These are phyloP conservation scores for Limnomonas spitsbergensis DNA, from an alignment of 139 green algal genomes.

Conservation along the genomic window DNA sequence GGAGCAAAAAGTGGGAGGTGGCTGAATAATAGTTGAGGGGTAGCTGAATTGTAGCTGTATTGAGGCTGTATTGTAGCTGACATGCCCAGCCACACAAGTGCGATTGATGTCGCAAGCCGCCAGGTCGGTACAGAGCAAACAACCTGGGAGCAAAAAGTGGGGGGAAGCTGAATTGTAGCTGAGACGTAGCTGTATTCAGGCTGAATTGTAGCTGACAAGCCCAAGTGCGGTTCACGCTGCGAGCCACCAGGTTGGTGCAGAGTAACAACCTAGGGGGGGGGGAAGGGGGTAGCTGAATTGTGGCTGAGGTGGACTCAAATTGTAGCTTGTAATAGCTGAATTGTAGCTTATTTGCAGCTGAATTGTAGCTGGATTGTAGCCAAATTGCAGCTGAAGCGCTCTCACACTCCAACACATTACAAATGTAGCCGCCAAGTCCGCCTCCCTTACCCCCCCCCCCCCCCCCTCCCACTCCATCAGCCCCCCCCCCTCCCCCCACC, in stretches of 20 bases:
- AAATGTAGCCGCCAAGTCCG: too few species aligned
- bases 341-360: too few species aligned
- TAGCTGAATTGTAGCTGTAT: too few species aligned
- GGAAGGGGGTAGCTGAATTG: not conserved
- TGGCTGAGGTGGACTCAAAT: not conserved
- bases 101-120: constrained; percentile 91
- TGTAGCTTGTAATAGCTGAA: too few species aligned
- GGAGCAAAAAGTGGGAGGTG: not conserved
- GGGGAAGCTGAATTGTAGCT: not conserved
- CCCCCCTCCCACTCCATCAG: too few species aligned
- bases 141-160: constrained; percentile 37
- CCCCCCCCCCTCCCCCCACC: too few species aligned
- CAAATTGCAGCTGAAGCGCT: too few species aligned
- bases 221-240: constrained; percentile 90
- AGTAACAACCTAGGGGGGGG: constrained; percentile 66
- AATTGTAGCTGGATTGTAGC: too few species aligned
- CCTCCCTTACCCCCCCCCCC: too few species aligned
- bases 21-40: not conserved
- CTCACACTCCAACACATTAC: too few species aligned
- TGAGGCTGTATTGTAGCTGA: constrained; percentile 81
- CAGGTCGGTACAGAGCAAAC: constrained; percentile 90
- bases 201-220: constrained; percentile 80
- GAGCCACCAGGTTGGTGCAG: constrained; percentile 89
- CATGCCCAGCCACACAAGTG: constrained; percentile 76
- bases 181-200: too few species aligned